Conservation (phyloP, 1,139 yeast genomes). For the Kodamaea sp. region DNA sequence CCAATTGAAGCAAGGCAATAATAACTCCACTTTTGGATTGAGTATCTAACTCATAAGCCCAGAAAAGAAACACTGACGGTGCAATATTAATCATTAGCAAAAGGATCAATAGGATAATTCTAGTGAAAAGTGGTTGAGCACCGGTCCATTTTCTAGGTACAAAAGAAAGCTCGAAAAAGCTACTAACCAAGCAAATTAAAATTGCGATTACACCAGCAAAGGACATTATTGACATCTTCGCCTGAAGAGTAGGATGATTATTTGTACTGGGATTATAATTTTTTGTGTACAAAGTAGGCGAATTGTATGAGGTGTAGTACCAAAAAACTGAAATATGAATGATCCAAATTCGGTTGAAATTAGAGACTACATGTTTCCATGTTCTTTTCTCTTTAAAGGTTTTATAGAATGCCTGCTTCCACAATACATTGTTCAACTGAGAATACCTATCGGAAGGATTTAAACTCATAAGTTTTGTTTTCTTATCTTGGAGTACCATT, state of each 20-base stretch:
- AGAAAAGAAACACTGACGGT: constrained; percentile 47
- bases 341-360: constrained; percentile 64
- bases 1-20: constrained; percentile 46
- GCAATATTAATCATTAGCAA: constrained; percentile 30
- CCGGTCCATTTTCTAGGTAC: constrained; percentile 62
- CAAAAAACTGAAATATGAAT: constrained; percentile 54
- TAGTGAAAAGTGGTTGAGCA: constrained; percentile 41
- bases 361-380: constrained; percentile 58
- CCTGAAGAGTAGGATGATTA: constrained; percentile 51
- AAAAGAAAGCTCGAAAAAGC: constrained; percentile 45
- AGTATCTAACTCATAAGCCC: constrained; percentile 24
- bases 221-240: constrained; percentile 49
- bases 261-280: constrained; percentile 44
- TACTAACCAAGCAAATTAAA: constrained; percentile 42
- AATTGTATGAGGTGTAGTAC: constrained; percentile 46
- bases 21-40: constrained; percentile 32
- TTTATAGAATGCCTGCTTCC: constrained; percentile 60
- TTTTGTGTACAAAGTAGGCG: constrained; percentile 56
- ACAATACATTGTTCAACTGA: constrained; percentile 50
- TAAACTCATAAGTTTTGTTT: constrained; percentile 16
- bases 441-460: constrained; percentile 36
- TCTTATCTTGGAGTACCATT: constrained; percentile 38
- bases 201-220: constrained; percentile 53
- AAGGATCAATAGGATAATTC: constrained; percentile 32
- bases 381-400: constrained; percentile 59